Evolutionary conservation across 352 stramenopile species (phyloP).

Genomic region (Pythium phragmitis): DNA sequence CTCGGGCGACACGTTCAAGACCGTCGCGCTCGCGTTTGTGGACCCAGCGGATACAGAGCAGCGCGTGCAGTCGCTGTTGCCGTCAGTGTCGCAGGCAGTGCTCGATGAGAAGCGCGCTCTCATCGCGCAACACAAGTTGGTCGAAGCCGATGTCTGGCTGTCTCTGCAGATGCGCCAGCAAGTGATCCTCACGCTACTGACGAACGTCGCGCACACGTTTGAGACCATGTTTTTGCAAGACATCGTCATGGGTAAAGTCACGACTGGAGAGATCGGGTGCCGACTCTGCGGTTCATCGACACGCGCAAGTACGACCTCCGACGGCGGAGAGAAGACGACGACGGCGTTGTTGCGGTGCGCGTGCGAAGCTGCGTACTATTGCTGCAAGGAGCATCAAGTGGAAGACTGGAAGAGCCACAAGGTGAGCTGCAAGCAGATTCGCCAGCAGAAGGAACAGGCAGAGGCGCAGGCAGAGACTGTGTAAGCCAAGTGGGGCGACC

Average conservation of each 20-base stretch:
- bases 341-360: slow-evolving; percentile 57
- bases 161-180: slow-evolving; percentile 86
- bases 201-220: slow-evolving; percentile 81
- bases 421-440: slow-evolving; percentile 69
- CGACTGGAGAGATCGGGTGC: slow-evolving; percentile 59
- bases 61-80: slow-evolving; percentile 74
- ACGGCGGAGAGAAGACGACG: background rate
- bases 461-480: slow-evolving; percentile 1
- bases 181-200: slow-evolving; percentile 76
- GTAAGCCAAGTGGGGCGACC: background rate
- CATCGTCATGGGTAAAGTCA: slow-evolving; percentile 65
- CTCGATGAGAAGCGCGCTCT: slow-evolving; percentile 63
- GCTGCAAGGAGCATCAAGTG: slow-evolving; percentile 79
- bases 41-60: slow-evolving; percentile 71
- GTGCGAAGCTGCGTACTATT: slow-evolving; percentile 82
- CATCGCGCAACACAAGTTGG: slow-evolving; percentile 69
- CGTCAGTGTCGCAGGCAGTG: slow-evolving; percentile 51
- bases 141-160: slow-evolving; percentile 85
- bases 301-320: slow-evolving; percentile 19
- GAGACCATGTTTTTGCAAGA: slow-evolving; percentile 81
- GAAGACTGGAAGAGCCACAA: slow-evolving; percentile 86
- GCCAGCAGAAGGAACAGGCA: slow-evolving; percentile 29
- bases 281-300: slow-evolving; percentile 61
- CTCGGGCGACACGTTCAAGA: slow-evolving; percentile 77
- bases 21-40: slow-evolving; percentile 78